Evolutionary conservation across 176 grass and related monocot genomes (phyloP), one percentile per base, ranked within the genome.

Genomic region (Calamus simplicifolius): DNA sequence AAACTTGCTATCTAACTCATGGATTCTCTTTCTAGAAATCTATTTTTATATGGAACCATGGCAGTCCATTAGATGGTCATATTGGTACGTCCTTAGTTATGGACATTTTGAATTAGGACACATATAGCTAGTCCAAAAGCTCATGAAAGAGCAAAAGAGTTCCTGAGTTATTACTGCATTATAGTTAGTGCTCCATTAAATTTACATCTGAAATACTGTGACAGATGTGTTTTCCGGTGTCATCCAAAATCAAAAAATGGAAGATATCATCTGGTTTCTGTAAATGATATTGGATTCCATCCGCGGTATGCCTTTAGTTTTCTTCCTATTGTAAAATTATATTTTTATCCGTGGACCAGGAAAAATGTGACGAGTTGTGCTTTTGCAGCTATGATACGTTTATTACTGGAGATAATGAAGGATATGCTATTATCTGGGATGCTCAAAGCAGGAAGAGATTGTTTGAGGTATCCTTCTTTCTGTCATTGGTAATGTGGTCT

Each of bases 371-470:
- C 19, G 3, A 50, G 28, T 51, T 71, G 48, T 51, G 6, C 56
- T 74, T 66, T 60, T 65, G 25, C 84, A 93, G 80, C 69, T 67
- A 74, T 14, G 71, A 57, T 70, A 81, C 49, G 16, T 93, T 93
- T 72, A 57, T 84, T 77, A 84, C 80, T 5, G 83, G 88, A 77
- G 83, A 93, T 68, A 76, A 83, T 75, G 73, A 74, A 72, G 88
- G 88, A 63, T 72, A 72, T 59, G 13, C 75, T 54, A 80, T 87
- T 63, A 55, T 61, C 1, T 84, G 82, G 88, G 75, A 92, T 72
- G 57, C 68, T 59, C 53, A 73, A 55, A 73, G 61, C 59, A 79
- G 69, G 76, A 92, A 87, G 77, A 92, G 80, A 57, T 52, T 92
- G 49, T 28, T 70, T 51, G 87, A 82, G 82, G 87, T 90, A 74